These are phyloP conservation scores for Quercus mongolica DNA, from an alignment of 306 rosid genomes.

Conservation along the genomic window DNA sequence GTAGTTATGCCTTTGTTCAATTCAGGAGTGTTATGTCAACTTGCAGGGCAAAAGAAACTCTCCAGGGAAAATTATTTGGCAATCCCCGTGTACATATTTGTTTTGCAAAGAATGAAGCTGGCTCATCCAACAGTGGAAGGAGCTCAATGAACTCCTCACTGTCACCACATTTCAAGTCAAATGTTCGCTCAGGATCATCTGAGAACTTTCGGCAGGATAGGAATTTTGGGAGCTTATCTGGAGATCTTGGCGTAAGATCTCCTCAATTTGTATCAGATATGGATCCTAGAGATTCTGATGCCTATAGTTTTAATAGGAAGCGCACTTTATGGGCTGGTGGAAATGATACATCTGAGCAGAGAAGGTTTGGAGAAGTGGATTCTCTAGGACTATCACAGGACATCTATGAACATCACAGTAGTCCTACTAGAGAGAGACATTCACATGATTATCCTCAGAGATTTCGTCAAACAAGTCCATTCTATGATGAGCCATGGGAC, in stretches of 20 bases:
- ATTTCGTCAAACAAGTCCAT: slow-evolving; percentile 44
- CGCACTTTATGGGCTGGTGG: slow-evolving; percentile 52
- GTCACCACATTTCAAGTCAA: slow-evolving; percentile 48
- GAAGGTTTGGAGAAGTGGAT: slow-evolving; percentile 58
- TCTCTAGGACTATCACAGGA: slow-evolving; percentile 48
- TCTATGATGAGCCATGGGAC: slow-evolving; percentile 63
- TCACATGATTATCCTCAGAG: slow-evolving; percentile 46
- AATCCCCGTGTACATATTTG: slow-evolving; percentile 93
- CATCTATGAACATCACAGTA: slow-evolving; percentile 42
- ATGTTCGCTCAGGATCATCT: slow-evolving; percentile 50
- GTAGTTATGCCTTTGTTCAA: slow-evolving; percentile 93
- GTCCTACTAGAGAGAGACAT: slow-evolving; percentile 64
- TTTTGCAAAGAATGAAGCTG: slow-evolving; percentile 86
- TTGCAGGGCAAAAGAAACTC: slow-evolving; percentile 67
- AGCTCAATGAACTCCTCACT: slow-evolving; percentile 51
- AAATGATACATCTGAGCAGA: slow-evolving; percentile 40
- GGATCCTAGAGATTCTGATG: slow-evolving; percentile 55
- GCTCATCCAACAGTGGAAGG: slow-evolving; percentile 70
- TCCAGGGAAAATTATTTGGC: slow-evolving; percentile 90
- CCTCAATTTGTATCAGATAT: slow-evolving; percentile 46
- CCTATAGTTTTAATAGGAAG: slow-evolving; percentile 46
- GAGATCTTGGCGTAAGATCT: slow-evolving; percentile 43
- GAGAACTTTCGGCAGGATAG: slow-evolving; percentile 48
- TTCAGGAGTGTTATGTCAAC: slow-evolving; percentile 64
- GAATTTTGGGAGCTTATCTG: slow-evolving; percentile 39